These are phyloP conservation scores for Tremellales sp. DNA, from an alignment of 1,284 basidiomycete genomes.

Conservation along the genomic window DNA sequence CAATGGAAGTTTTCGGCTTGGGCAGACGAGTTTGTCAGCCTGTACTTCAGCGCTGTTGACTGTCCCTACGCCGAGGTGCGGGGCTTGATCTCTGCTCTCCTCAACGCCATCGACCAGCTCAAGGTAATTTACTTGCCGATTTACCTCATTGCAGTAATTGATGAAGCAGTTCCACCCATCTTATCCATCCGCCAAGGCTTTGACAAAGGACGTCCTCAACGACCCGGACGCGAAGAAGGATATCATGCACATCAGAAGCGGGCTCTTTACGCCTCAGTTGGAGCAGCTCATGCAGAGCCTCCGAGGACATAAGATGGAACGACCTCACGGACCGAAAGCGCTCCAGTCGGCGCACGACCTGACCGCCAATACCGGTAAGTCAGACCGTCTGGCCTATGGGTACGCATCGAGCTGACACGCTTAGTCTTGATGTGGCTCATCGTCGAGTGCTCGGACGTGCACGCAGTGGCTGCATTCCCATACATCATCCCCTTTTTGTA, in stretches of 20 bases:
- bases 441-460: slow-evolving; percentile 65
- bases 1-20: slow-evolving; percentile 71
- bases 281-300: slow-evolving; percentile 57
- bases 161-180: slow-evolving; percentile 56
- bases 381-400: not conserved
- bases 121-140: too few relatives aligned
- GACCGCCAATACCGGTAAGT: slow-evolving; percentile 56
- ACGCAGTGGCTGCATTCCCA: slow-evolving; percentile 69
- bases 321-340: slow-evolving; percentile 81
- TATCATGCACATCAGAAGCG: slow-evolving; percentile 66
- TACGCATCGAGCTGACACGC: not conserved
- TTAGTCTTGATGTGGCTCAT: slow-evolving; percentile 69
- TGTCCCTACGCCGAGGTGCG: slow-evolving; percentile 82
- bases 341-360: slow-evolving; percentile 83
- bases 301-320: slow-evolving; percentile 64
- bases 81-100: slow-evolving; percentile 62
- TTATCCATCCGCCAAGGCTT: slow-evolving; percentile 62
- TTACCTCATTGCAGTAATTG: not conserved
- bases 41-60: slow-evolving; percentile 70
- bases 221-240: slow-evolving; percentile 58
- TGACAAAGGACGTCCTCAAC: slow-evolving; percentile 61
- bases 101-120: slow-evolving; percentile 65
- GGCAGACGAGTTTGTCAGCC: slow-evolving; percentile 63
- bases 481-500: slow-evolving; percentile 72
- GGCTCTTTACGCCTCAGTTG: slow-evolving; percentile 59